These are phyloP conservation scores for Xylariales sp. DNA, from an alignment of 2,329 filamentous ascomycete genomes.

Conservation along the genomic window DNA sequence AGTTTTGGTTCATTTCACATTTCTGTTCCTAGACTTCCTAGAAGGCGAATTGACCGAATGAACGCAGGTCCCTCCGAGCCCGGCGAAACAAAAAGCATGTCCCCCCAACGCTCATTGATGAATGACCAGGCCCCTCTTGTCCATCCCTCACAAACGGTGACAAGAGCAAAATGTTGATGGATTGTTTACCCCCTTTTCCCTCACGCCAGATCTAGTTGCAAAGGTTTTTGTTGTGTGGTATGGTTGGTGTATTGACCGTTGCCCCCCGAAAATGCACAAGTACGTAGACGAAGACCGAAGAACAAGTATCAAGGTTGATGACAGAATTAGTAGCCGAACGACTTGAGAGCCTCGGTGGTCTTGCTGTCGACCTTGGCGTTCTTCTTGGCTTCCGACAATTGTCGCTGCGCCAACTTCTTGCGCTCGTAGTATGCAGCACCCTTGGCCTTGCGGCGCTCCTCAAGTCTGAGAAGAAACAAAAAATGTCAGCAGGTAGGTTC, in stretches of 20 bases:
- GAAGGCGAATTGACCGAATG: conserved; percentile 27
- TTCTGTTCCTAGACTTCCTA: conserved; percentile 27
- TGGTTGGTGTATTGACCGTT: conserved; percentile 19
- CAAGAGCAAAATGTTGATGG: conserved; percentile 27
- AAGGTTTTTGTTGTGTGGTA: conserved; percentile 22
- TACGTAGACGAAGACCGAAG: conserved; percentile 12
- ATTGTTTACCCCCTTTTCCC: conserved; percentile 25
- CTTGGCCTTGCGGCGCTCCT: conserved; percentile 99
- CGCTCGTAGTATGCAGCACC: conserved; percentile 98
- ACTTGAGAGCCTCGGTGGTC: conserved; percentile 82
- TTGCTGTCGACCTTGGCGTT: conserved; percentile 81
- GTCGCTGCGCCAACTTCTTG: conserved; percentile 94
- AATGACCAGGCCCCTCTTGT: conserved; percentile 8
- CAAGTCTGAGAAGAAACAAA: conserved; percentile 70
- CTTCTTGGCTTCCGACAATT: conserved; percentile 91
- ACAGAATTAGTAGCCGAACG: conserved; percentile 76
- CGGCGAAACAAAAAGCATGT: conserved; percentile 8
- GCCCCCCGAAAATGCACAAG: conserved; percentile 22
- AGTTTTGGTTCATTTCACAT: conserved; percentile 29
- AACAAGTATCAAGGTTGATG: conserved; percentile 12
- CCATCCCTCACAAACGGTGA: conserved; percentile 23
- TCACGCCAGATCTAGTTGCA: conserved; percentile 31
- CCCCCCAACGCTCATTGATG: conserved; percentile 8
- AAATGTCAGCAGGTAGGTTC: conserved; percentile 16
- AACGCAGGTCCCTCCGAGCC: conserved; percentile 23